Evolutionary conservation across 306 rosid genomes (phyloP).

Genomic region (Neltuma alba): DNA sequence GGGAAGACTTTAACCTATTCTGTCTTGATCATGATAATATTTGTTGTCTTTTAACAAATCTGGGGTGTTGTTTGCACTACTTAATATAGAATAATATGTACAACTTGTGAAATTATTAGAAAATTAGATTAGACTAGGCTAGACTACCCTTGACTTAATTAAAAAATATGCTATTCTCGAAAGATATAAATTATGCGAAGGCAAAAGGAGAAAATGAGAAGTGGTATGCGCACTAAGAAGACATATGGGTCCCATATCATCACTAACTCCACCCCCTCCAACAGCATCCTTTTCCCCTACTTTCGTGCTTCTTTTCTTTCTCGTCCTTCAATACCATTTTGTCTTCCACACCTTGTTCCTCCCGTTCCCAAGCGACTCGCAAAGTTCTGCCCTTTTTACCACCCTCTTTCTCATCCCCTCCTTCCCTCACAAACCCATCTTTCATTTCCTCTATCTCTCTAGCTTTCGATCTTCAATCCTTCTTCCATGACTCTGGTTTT

Average conservation of each 20-base stretch:
- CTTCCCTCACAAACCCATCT: neutral
- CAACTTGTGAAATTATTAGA: neutral
- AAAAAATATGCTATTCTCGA: conserved; percentile 31
- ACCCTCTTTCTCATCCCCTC: conserved; percentile 8
- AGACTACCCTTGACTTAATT: neutral
- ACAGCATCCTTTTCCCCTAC: conserved; percentile 2
- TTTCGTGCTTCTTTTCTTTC: conserved; percentile 24
- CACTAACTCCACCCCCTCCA: conserved; percentile 52
- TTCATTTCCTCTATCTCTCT: neutral
- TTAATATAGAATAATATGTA: neutral
- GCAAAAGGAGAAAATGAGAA: conserved; percentile 24
- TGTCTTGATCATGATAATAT: neutral
- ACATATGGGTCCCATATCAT: conserved; percentile 64
- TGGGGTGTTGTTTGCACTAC: neutral
- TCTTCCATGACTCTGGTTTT: conserved; percentile 44
- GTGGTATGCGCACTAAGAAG: conserved; percentile 63
- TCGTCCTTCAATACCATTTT: conserved; percentile 21
- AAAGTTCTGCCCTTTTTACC: conserved; percentile 4
- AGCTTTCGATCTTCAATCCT: neutral
- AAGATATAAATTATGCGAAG: conserved; percentile 42
- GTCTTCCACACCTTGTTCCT: conserved; percentile 15
- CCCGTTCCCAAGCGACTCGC: neutral
- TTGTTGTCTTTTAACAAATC: neutral
- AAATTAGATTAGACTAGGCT: neutral
- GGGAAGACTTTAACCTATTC: neutral